Conservation (phyloP, 2,329 filamentous ascomycete species). For the Botryotinia globosa region DNA sequence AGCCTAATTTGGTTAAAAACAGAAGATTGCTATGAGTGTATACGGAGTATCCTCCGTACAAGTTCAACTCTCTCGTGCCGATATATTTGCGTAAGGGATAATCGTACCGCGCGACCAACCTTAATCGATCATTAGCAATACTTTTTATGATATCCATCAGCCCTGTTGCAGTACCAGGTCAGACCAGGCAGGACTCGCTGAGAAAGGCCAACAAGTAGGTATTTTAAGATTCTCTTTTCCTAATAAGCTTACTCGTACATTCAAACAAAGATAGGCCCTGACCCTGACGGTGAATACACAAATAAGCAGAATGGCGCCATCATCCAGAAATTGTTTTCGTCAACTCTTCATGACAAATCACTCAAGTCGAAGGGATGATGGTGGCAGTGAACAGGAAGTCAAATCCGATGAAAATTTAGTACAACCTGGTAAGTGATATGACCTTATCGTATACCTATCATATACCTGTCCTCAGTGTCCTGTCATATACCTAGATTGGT, state of each 20-base stretch:
- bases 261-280: background rate
- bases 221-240: background rate
- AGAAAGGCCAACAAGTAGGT: background rate
- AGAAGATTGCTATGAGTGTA: background rate
- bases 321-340: slow-evolving; percentile 5
- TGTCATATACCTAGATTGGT: background rate
- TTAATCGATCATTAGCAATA: background rate
- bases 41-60: background rate
- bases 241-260: background rate
- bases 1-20: background rate
- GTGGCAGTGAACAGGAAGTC: background rate
- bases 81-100: background rate
- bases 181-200: background rate
- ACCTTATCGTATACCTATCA: background rate
- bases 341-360: background rate
- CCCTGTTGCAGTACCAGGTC: background rate
- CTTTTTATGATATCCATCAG: background rate
- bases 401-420: background rate
- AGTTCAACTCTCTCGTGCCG: background rate
- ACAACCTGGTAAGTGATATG: background rate
- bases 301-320: background rate
- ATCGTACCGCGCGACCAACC: background rate
- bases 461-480: no score
- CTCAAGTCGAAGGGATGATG: background rate
- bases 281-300: background rate